Conservation (phyloP, 192 early-diverging fungal genomes). For the Thoreauomyces humboldtii region DNA sequence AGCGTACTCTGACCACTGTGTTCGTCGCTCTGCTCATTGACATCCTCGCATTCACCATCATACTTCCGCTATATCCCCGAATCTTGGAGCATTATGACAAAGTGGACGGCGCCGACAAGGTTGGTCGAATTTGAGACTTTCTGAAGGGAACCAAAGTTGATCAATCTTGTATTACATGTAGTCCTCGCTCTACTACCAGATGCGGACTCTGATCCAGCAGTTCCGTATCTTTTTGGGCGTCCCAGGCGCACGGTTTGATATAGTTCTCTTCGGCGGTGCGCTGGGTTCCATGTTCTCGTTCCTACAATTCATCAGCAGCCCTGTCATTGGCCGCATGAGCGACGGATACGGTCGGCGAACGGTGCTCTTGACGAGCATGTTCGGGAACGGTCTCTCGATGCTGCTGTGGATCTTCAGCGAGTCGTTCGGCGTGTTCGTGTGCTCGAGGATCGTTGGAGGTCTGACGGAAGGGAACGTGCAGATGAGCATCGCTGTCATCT, state of each 20-base stretch:
- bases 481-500: constrained; percentile 91
- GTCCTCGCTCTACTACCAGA: constrained; percentile 35
- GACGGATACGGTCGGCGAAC: constrained; percentile 79
- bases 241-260: constrained; percentile 42
- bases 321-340: constrained; percentile 75
- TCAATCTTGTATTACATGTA: background rate
- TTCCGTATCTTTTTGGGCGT: constrained; percentile 40
- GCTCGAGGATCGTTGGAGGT: constrained; percentile 84
- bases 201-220: constrained; percentile 40
- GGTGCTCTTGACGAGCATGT: constrained; percentile 83
- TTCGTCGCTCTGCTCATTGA: constrained; percentile 89
- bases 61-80: constrained; percentile 90
- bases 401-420: constrained; percentile 86
- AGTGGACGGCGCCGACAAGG: constrained; percentile 56
- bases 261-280: constrained; percentile 88
- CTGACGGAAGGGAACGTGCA: constrained; percentile 98
- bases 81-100: constrained; percentile 83
- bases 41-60: constrained; percentile 96
- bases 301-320: constrained; percentile 84
- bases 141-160: background rate
- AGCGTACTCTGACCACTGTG: constrained; percentile 52
- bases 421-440: constrained; percentile 80
- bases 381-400: constrained; percentile 87
- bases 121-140: constrained; percentile 18
- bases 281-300: constrained; percentile 93